These are phyloP conservation scores for Globisporangium uncinulatum DNA, from an alignment of 352 stramenopile genomes.

Conservation along the genomic window DNA sequence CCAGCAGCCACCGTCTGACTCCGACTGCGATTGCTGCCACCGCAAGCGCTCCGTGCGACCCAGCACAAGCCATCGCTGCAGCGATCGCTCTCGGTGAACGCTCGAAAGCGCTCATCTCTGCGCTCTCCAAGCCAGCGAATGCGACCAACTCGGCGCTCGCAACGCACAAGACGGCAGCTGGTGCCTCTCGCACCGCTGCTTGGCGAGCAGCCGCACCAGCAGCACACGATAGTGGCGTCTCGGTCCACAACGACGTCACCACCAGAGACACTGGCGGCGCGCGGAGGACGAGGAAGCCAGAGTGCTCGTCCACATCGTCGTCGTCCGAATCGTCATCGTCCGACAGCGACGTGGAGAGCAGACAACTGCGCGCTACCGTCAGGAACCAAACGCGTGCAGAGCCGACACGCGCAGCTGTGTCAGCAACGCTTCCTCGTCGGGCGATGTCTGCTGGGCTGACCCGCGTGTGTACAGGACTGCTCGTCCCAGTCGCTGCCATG, in stretches of 20 bases:
- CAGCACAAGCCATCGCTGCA: conserved; percentile 20
- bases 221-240: not conserved
- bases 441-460: conserved; percentile 17
- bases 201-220: not conserved
- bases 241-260: not conserved
- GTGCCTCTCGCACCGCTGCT: too few species aligned
- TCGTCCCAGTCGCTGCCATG: not conserved
- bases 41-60: not conserved
- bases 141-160: not conserved
- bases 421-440: conserved; percentile 1
- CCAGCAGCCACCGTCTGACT: not conserved
- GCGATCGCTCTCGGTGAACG: conserved; percentile 28
- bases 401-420: not conserved
- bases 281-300: conserved; percentile 2
- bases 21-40: not conserved
- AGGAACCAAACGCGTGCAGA: too few species aligned
- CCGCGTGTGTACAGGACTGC: conserved; percentile 7
- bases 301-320: conserved; percentile 17
- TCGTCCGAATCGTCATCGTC: conserved; percentile 18
- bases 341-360: conserved; percentile 6
- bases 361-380: not conserved
- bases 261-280: not conserved
- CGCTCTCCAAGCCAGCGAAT: conserved; percentile 13
- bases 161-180: not conserved
- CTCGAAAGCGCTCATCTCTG: conserved; percentile 37